phyloP scores from a whole-genome alignment of 331 rosid genomes.

The Prunus yedoensis region DNA sequence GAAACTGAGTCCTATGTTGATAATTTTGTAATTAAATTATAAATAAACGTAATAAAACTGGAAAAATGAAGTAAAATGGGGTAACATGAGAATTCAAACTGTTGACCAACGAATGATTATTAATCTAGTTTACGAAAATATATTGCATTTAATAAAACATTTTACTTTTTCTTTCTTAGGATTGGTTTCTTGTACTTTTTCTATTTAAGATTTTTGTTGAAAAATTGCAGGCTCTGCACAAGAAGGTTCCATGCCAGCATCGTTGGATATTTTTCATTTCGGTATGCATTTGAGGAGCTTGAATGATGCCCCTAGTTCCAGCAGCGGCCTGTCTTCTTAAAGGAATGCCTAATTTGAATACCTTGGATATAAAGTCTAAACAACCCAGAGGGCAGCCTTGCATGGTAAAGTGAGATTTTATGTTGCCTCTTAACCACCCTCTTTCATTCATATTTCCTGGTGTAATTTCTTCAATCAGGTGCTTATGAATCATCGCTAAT shows the following conservation, averaged over 20 bases:
- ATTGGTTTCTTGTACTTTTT: background rate
- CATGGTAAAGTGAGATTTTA: background rate
- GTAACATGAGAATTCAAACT: background rate
- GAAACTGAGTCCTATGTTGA: too few species aligned
- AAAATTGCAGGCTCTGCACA: background rate
- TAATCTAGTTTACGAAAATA: background rate
- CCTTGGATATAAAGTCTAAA: background rate
- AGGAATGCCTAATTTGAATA: background rate
- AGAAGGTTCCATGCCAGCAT: background rate
- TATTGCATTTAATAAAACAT: background rate
- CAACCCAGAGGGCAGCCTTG: background rate
- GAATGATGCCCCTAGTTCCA: background rate
- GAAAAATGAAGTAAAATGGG: too few species aligned
- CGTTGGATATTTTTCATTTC: background rate
- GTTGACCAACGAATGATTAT: background rate
- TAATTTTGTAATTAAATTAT: too few species aligned
- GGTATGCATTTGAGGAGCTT: background rate
- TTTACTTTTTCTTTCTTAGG: background rate
- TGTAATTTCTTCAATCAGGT: background rate
- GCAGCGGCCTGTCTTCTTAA: background rate
- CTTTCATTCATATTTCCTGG: background rate
- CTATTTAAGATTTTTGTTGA: background rate
- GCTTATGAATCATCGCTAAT: background rate
- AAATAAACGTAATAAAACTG: too few species aligned
- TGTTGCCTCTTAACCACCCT: background rate